These are phyloP conservation scores for Marasmius sp. DNA, from an alignment of 1,284 basidiomycete genomes.

Conservation along the genomic window DNA sequence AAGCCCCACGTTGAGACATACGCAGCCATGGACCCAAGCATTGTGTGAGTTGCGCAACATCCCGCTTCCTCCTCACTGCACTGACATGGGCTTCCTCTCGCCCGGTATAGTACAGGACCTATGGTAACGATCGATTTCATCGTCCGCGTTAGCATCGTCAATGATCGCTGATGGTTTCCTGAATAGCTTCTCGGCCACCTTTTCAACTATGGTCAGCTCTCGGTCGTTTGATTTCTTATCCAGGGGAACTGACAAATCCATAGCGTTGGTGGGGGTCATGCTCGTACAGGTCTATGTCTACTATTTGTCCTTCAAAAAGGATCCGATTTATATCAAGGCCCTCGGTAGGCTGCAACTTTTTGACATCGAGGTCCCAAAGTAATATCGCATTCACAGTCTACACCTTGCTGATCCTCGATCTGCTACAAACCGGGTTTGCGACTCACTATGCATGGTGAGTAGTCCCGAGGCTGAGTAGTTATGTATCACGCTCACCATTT, in stretches of 20 bases:
- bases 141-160: no score
- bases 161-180: no score
- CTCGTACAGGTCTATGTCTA: not conserved
- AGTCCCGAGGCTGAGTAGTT: no score
- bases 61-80: no score
- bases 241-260: no score
- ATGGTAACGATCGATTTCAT: not conserved
- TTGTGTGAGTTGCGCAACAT: no score
- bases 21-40: no score
- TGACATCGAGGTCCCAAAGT: not conserved
- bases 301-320: not conserved
- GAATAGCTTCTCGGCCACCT: not conserved
- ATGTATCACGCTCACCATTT: no score
- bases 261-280: not conserved
- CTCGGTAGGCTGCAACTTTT: not conserved
- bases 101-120: not conserved
- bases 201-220: not conserved
- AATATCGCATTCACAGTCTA: no score
- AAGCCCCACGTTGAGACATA: no score
- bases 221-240: not conserved
- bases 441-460: not conserved
- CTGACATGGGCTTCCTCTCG: no score
- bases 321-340: not conserved
- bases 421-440: not conserved
- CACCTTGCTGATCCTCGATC: not conserved